Evolutionary conservation across 2,329 filamentous ascomycete genomes (phyloP), one percentile per base, ranked within the genome.

Genomic region (Knoxdaviesia capensis): DNA sequence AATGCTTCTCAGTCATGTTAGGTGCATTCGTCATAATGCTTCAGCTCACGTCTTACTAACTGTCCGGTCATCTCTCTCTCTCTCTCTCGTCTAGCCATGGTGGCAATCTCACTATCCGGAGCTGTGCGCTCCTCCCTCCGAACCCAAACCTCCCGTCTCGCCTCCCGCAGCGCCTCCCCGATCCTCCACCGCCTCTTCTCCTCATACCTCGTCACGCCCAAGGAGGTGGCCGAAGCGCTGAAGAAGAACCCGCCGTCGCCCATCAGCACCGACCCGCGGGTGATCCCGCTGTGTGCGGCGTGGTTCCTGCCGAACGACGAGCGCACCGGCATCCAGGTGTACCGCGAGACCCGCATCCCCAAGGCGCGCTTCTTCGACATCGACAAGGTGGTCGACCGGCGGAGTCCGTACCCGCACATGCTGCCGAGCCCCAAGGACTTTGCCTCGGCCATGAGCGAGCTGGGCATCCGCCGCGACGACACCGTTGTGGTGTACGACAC

Each of bases 261-360:
- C 47, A 81, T 88, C 52, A 85, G 82, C 46, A 80, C 83, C 37
- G 76, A 84, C 8, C 81, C 88, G 1, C 77, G 82, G 49, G 79
- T 92, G 37, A 77, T 98, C 42, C 83, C 90, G 3, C 69, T 98
- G 36, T 94, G 87, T 60, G 90, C 87, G 39, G 73, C 85, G 29
- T 98, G 90, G 90, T 98, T 94, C 56, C 73, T 98, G 48, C 90
- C 90, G 48, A 96, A 94, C 58, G 88, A 94, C 50, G 74, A 74
- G 42, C 78, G 86, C 47, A 82, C 74, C 40, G 90, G 90, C 42
- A 74, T 81, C 50, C 69, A 90, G 48, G 75, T 79, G 37, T 98
- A 88, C 65, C 73, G 77, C 49, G 72, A 84, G 55, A 74, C 77
- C 55, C 83, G 85, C 52, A 90, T 98, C 48, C 88, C 87, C 28